Conservation (phyloP, 257 asterid genomes). For the Salvia hispanica region DNA sequence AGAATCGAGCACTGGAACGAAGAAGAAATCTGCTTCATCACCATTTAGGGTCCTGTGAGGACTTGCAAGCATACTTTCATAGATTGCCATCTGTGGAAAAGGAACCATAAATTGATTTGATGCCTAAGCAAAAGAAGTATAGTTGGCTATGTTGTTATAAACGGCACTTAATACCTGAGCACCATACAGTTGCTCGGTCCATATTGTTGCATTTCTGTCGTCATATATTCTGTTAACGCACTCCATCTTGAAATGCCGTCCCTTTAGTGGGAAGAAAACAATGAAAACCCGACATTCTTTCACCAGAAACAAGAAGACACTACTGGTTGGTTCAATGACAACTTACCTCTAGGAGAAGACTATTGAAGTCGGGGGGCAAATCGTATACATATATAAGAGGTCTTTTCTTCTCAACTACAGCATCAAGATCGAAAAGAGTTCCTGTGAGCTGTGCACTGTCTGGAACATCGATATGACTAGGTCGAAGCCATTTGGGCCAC, state of each 20-base stretch:
- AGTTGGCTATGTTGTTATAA: conserved; percentile 12
- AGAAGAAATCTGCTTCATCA: conserved; percentile 92
- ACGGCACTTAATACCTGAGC: conserved; percentile 69
- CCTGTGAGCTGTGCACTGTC: conserved; percentile 43
- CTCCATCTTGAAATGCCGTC: conserved; percentile 80
- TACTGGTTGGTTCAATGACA: conserved; percentile 8
- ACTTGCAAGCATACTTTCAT: conserved; percentile 88
- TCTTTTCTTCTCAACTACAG: conserved; percentile 70
- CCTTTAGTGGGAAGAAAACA: conserved; percentile 46
- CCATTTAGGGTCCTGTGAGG: conserved; percentile 85
- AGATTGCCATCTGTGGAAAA: conserved; percentile 73
- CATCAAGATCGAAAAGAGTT: conserved; percentile 50
- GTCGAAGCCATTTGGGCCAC: conserved; percentile 95
- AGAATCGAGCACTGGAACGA: conserved; percentile 95
- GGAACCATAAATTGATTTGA: conserved; percentile 25
- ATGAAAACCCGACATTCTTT: background rate
- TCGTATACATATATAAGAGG: conserved; percentile 93
- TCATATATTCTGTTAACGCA: conserved; percentile 92
- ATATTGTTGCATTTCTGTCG: conserved; percentile 70
- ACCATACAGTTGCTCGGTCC: conserved; percentile 91
- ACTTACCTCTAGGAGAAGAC: conserved; percentile 79
- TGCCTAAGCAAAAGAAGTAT: conserved; percentile 8
- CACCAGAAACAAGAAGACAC: conserved; percentile 7
- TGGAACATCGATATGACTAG: conserved; percentile 64
- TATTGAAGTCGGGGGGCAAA: conserved; percentile 85